These are phyloP conservation scores for Prunus fruticosa DNA, from an alignment of 306 rosid genomes.

Conservation along the genomic window DNA sequence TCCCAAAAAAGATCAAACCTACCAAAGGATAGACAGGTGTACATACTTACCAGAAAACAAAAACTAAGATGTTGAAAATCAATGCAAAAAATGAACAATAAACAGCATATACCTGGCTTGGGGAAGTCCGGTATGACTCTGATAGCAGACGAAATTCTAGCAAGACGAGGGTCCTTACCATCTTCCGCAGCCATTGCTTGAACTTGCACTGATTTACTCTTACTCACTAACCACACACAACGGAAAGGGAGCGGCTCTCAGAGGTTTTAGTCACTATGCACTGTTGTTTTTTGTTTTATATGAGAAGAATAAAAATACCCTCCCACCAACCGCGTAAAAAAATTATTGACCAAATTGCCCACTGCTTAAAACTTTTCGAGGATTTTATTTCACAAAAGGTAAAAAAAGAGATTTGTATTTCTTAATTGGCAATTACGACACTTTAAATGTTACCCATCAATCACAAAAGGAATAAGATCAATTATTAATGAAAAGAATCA, in stretches of 20 bases:
- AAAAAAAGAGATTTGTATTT: not conserved
- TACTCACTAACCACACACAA: conserved; percentile 21
- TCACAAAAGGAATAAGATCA: not conserved
- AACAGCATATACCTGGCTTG: conserved; percentile 61
- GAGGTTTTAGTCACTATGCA: not conserved
- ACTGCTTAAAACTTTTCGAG: not conserved
- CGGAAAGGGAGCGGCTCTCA: not conserved
- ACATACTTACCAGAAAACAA: not conserved
- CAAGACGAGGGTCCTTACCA: conserved; percentile 60
- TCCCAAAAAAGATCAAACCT: conserved; percentile 3
- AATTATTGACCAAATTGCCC: conserved; percentile 31
- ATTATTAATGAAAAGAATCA: not conserved
- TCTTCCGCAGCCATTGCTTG: conserved; percentile 60
- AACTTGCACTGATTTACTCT: conserved; percentile 25
- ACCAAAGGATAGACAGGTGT: not conserved
- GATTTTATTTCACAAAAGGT: not conserved
- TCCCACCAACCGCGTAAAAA: not conserved
- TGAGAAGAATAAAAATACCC: not conserved
- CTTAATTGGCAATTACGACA: not conserved
- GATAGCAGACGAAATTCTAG: conserved; percentile 66
- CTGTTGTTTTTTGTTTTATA: not conserved
- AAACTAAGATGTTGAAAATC: not conserved
- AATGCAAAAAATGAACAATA: not conserved
- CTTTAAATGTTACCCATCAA: not conserved
- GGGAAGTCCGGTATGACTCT: conserved; percentile 92